Conservation (phyloP, 2,329 filamentous ascomycete species). For the Dothideomycetes sp. region DNA sequence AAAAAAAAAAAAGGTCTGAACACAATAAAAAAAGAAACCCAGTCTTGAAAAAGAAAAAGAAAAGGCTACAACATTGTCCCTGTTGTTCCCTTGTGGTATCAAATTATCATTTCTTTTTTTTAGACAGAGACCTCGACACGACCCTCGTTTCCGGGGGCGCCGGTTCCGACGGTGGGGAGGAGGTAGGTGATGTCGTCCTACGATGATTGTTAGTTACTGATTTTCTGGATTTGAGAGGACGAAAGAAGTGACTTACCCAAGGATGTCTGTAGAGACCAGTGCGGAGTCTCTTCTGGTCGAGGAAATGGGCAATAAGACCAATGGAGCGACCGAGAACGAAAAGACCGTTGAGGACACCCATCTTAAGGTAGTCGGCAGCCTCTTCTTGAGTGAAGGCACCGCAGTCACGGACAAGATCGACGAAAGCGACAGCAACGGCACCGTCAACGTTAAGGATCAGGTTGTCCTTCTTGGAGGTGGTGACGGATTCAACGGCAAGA, state of each 20-base stretch:
- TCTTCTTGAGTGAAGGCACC: slow-evolving; percentile 94
- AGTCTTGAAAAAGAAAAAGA: slow-evolving; percentile 5
- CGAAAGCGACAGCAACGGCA: slow-evolving; percentile 96
- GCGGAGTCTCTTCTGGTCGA: slow-evolving; percentile 98
- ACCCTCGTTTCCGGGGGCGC: slow-evolving; percentile 65
- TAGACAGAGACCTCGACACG: slow-evolving; percentile 64
- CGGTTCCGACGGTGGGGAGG: slow-evolving; percentile 67
- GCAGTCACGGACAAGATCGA: slow-evolving; percentile 94
- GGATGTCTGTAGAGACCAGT: slow-evolving; percentile 96
- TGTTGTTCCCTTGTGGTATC: slow-evolving; percentile 9
- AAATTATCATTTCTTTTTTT: slow-evolving; percentile 6
- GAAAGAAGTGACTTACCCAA: slow-evolving; percentile 16
- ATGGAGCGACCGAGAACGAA: slow-evolving; percentile 97
- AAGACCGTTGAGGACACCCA: slow-evolving; percentile 98
- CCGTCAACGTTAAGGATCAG: slow-evolving; percentile 98
- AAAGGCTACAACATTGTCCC: slow-evolving; percentile 5
- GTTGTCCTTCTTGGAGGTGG: slow-evolving; percentile 99
- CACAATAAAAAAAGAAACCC: slow-evolving; percentile 5
- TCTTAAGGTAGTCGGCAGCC: slow-evolving; percentile 96
- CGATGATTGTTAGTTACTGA: not conserved
- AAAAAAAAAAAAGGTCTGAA: not conserved
- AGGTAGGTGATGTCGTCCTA: slow-evolving; percentile 98
- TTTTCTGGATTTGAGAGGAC: not conserved
- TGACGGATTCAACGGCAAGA: slow-evolving; percentile 93
- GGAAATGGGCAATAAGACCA: slow-evolving; percentile 98